Base-by-base conservation (phyloP, 2,329 filamentous ascomycete species). In the Cryphonectria radicalis region DNA sequence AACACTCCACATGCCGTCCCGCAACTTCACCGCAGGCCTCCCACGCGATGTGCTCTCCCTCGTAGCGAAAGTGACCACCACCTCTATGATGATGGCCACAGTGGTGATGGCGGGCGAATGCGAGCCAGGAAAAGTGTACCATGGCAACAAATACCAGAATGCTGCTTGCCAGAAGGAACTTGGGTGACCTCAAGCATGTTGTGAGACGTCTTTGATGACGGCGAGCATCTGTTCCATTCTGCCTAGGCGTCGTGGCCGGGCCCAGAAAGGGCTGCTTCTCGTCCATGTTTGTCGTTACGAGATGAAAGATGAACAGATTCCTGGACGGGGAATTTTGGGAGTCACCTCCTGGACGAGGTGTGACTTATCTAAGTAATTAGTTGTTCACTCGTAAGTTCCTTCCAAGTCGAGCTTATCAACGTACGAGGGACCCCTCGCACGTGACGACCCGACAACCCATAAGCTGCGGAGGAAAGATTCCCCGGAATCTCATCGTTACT, bases 1-100 rank as follows among this genome's bases (percentile, higher is more conserved):
- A 79, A 73, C 84, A 85, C 72, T 86, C 83, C 13, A 85, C 72
- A 13, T 78, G 73, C 3, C 77, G 80, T 32, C 78, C 78, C n/a
- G 77, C 77, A 40, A 82, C 73, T 14, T 75, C 75, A 25, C 83
- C 84, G 68, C 84, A 85, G 1, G 73, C 69, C 25, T 77, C 76
- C 84, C 83, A 85, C 37, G 66, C 67, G 67, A 84, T 79, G 19
- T 74, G 74, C 72, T 84, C 82, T 7, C 81, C 80, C 0, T 74
- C 73, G 71, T 83, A 80, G 50, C 60, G 66, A 53, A 53, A 50
- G 11, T 11, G 67, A 4, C n/a, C 37, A 4, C n/a, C 37, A 53
- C 7, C 6, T 8, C 28, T 25, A 46, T 60, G 63, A 0, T 67
- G 11, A 0, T 67, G 17, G 17, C 53, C 13, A 32, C 63, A 67